phyloP scores from a whole-genome alignment of 2,329 filamentous ascomycete species.

The Sarocladium kiliense region DNA sequence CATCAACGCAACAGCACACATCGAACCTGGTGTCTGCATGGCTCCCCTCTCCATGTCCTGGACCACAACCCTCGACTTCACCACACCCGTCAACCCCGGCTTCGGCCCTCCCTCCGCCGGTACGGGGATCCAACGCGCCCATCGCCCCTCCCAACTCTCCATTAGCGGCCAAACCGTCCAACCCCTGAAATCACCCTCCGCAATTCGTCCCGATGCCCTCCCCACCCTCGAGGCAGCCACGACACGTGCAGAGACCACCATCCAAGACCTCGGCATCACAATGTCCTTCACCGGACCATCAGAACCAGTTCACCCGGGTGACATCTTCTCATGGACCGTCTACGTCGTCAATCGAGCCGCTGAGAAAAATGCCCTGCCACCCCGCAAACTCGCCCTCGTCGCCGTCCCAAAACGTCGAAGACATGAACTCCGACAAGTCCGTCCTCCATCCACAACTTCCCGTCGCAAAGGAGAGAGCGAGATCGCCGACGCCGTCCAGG shows the following conservation, averaged over 20 bases:
- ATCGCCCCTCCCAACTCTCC: conserved; percentile 60
- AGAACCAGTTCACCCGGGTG: conserved; percentile 52
- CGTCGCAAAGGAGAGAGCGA: conserved; percentile 30
- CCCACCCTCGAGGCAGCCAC: conserved; percentile 53
- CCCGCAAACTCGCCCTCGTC: conserved; percentile 66
- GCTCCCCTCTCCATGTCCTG: conserved; percentile 61
- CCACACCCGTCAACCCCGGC: conserved; percentile 57
- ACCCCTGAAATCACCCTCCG: conserved; percentile 52
- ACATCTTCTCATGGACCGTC: conserved; percentile 67
- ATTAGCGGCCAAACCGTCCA: conserved; percentile 48
- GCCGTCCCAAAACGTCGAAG: conserved; percentile 61
- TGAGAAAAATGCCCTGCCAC: conserved; percentile 31
- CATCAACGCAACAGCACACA: conserved; percentile 54
- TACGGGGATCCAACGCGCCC: conserved; percentile 55
- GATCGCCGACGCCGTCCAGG: conserved; percentile 62
- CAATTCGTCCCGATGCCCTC: conserved; percentile 54
- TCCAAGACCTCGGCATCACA: conserved; percentile 64
- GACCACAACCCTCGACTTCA: conserved; percentile 66
- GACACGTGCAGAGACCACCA: conserved; percentile 36
- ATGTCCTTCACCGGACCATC: conserved; percentile 66
- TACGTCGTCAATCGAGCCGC: conserved; percentile 70
- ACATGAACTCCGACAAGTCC: conserved; percentile 46
- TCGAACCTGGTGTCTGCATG: conserved; percentile 51
- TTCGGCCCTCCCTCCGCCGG: conserved; percentile 50
- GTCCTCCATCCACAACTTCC: conserved; percentile 46